Base-by-base conservation (phyloP, 306 rosid genomes). In the Senna siamea region DNA sequence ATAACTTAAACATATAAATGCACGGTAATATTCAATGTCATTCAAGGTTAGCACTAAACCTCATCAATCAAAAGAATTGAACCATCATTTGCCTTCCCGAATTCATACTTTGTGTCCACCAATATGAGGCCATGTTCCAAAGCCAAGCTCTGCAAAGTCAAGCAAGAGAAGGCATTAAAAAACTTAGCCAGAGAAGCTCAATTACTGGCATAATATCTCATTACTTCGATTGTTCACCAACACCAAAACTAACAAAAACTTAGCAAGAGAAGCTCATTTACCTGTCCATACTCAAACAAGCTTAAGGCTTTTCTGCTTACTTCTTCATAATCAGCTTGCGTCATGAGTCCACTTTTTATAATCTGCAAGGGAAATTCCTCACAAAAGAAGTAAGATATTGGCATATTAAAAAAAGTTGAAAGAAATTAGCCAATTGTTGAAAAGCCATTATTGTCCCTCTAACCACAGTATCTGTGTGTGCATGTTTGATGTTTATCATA, bases 71-170 rank as follows among this genome's bases (percentile, higher is more conserved):
- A 70, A 80, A 89, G 84, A 87, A 91, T 78, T 52, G 98, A 89
- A 56, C 95, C 92, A 66, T 94, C 98, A 35, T 62, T 70, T 68
- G 87, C 97, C 90, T 89, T 94, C 76, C 99, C 99, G 37, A 91
- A 94, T 79, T 94, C 99, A 54, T 94, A 94, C 70, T 94, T 94
- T 38, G 99, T 92, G 83, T 94, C 99, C 50, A 92, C 97, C 85
- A 92, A 85, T 80, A 94, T 85, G 81, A 94, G 87, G 74, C 99
- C 99, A 79, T 92, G 96, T 72, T 94, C 97, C 84, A 68, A 68
- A 58, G 99, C 99, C 80, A 92, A 92, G 20, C 23, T 71, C 99
- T 89, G 89, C 79, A 83, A 80, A 69, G 85, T 56, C 66, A 82
- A 77, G 55, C 79, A 65, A 78, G 70, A 58, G 8, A 37, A 26